phyloP scores from a whole-genome alignment of 2,329 filamentous ascomycete species.

The Nothophoma quercina region DNA sequence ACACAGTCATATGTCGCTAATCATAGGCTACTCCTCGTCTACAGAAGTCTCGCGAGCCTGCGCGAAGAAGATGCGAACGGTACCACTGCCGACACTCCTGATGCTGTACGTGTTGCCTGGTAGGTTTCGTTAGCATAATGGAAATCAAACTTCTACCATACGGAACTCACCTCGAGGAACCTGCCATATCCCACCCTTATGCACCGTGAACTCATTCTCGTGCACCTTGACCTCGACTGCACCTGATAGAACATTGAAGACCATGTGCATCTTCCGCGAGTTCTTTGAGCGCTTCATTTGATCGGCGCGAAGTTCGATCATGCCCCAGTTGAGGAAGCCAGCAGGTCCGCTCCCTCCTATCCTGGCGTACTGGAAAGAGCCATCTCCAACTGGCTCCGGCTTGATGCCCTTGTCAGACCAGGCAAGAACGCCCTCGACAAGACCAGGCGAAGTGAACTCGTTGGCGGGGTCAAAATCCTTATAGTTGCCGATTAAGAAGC shows the following conservation, averaged over 20 bases:
- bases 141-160: neutral
- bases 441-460: slow-evolving; percentile 63
- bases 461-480: slow-evolving; percentile 69
- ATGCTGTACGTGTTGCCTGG: slow-evolving; percentile 94
- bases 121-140: neutral
- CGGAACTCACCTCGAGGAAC: slow-evolving; percentile 83
- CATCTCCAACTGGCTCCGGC: slow-evolving; percentile 66
- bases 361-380: slow-evolving; percentile 88
- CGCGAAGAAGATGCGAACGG: slow-evolving; percentile 87
- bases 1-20: too few relatives aligned
- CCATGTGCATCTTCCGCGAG: slow-evolving; percentile 94
- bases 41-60: slow-evolving; percentile 73
- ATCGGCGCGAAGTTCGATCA: slow-evolving; percentile 86
- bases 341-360: slow-evolving; percentile 61
- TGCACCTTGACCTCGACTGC: slow-evolving; percentile 81
- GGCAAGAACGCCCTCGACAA: slow-evolving; percentile 62
- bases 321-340: slow-evolving; percentile 86
- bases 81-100: slow-evolving; percentile 75
- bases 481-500: slow-evolving; percentile 69
- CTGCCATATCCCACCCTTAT: slow-evolving; percentile 89
- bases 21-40: slow-evolving; percentile 20
- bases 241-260: slow-evolving; percentile 88
- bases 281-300: slow-evolving; percentile 91
- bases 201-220: slow-evolving; percentile 79
- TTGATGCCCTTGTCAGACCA: slow-evolving; percentile 65